A percentile compares a stretch with the other conserved stretches of the same genome.
These are phyloP conservation scores for Nannochloropsis gaditana DNA, from an alignment of 108 stramenopile genomes.

Conservation along the genomic window DNA sequence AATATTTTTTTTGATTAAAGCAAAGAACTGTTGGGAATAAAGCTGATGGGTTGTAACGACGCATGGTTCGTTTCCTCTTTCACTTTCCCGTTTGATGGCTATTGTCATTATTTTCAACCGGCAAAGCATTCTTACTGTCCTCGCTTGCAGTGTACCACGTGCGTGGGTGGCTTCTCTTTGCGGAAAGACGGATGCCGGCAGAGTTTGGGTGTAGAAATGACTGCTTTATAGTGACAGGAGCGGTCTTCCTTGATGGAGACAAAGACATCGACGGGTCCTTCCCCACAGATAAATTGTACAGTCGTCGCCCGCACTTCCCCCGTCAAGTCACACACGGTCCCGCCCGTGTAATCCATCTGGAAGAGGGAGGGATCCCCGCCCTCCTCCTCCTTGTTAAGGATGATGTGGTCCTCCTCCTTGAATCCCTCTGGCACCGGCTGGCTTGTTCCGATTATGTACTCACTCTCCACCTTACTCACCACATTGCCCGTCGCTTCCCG, in stretches of 20 bases:
- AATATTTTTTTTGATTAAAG: too few relatives aligned
- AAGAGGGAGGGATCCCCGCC: neutral
- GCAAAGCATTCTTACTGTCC: neutral
- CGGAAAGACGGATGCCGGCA: constrained; percentile 27
- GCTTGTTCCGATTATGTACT: neutral
- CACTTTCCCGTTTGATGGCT: too few relatives aligned
- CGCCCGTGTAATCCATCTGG: constrained; percentile 24
- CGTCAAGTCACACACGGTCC: constrained; percentile 36
- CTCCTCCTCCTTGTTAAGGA: neutral
- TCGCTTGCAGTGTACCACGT: constrained; percentile 8
- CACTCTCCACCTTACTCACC: constrained; percentile 4
- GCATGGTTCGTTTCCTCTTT: too few relatives aligned
- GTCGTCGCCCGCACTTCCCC: constrained; percentile 29
- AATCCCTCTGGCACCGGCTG: neutral
- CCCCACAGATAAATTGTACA: constrained; percentile 29
- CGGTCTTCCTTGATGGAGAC: constrained; percentile 23
- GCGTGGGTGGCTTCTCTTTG: neutral
- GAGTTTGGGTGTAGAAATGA: constrained; percentile 21
- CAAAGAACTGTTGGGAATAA: too few relatives aligned
- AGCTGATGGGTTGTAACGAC: too few relatives aligned
- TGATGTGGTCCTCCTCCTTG: neutral
- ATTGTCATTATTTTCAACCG: too few relatives aligned
- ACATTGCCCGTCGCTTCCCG: neutral
- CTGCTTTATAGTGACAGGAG: constrained; percentile 29
- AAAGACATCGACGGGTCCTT: neutral